Evolutionary conservation across 371 early-diverging fungal genomes (phyloP).

Genomic region (Mortierella sp.): DNA sequence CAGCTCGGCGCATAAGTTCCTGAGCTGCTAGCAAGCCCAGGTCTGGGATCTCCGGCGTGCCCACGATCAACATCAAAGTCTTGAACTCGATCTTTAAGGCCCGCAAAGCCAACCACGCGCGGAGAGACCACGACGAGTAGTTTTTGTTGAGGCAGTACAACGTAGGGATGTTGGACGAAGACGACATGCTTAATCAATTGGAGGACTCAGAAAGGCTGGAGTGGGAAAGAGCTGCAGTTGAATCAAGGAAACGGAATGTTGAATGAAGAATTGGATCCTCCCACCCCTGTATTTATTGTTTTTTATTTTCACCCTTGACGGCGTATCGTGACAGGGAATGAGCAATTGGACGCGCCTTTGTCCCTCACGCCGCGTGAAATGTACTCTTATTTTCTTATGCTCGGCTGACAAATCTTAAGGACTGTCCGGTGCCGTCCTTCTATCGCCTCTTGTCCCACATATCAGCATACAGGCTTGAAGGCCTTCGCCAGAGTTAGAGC

Average conservation of each 20-base stretch:
- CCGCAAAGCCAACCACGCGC: constrained; percentile 47
- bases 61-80: constrained; percentile 21
- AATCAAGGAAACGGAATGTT: neutral
- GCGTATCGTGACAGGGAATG: too few species aligned
- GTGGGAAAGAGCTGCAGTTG: neutral
- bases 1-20: constrained; percentile 31
- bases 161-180: constrained; percentile 10
- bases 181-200: neutral
- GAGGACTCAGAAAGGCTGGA: neutral
- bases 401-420: too few species aligned
- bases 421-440: too few species aligned
- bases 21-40: constrained; percentile 17
- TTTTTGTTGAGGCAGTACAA: constrained; percentile 47
- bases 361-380: too few species aligned
- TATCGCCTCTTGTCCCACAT: too few species aligned
- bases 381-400: too few species aligned
- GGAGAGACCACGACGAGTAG: constrained; percentile 56
- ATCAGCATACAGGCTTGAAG: too few species aligned
- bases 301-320: too few species aligned
- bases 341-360: too few species aligned
- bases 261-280: neutral
- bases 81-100: constrained; percentile 30
- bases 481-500: too few species aligned
- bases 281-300: too few species aligned
- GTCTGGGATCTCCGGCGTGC: constrained; percentile 26